These are phyloP conservation scores for Cercospora citrullina DNA, from an alignment of 2,329 filamentous ascomycete species.

Conservation along the genomic window DNA sequence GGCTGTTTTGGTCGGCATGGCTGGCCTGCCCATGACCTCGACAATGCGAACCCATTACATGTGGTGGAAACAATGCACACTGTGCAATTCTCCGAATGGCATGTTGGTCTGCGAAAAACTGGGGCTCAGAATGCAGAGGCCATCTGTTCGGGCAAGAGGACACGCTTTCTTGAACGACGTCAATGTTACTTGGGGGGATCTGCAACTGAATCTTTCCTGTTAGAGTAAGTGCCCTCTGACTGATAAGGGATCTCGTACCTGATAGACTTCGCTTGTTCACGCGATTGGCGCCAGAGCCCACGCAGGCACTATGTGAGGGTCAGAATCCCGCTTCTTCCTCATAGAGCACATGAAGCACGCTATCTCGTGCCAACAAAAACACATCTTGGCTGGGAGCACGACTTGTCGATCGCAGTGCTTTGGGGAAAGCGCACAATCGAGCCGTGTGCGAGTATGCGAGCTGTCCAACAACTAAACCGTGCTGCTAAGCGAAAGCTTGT, in stretches of 20 bases:
- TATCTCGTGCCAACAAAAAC: neutral
- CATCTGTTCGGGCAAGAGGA: neutral
- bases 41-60: neutral
- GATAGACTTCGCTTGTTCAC: neutral
- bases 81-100: neutral
- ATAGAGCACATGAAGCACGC: neutral
- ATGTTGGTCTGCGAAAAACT: neutral
- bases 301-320: neutral
- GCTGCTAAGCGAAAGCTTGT: neutral
- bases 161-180: neutral
- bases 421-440: neutral
- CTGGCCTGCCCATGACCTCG: neutral
- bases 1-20: neutral
- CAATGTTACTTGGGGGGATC: neutral
- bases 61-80: neutral
- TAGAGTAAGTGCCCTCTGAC: neutral
- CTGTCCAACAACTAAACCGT: neutral
- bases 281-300: neutral
- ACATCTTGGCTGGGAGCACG: neutral
- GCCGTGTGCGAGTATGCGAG: neutral
- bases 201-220: neutral
- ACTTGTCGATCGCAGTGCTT: neutral
- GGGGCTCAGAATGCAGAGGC: neutral
- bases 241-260: conserved; percentile 1
- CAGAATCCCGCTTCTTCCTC: neutral